Base-by-base conservation (phyloP, 2,329 filamentous ascomycete genomes). In the Tolypocladium amazonense region DNA sequence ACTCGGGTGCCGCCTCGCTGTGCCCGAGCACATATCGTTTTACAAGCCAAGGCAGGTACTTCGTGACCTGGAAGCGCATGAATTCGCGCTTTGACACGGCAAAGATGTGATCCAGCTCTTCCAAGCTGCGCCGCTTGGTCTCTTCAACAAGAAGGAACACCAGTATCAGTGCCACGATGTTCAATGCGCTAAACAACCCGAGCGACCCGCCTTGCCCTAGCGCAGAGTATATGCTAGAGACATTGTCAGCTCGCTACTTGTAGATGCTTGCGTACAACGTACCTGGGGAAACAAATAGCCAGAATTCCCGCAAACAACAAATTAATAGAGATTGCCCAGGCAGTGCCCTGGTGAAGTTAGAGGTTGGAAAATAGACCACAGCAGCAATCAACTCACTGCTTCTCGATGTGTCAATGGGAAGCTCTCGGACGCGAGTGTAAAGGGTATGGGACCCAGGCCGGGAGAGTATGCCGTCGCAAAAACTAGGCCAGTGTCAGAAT, bases 371-470 rank as follows among this genome's bases (percentile, higher is more conserved):
- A 6, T 18, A 11, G 2, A 14, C 23, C 9, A 6, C 4, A 8
- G 50, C 35, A 50, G 15, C 12, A 11, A 58, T 50, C 35, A 11
- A 59, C 67, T 56, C 65, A 70, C 70, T 8, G 77, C 73, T 65
- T 81, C 79, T 61, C 79, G 72, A 61, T 81, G 76, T 5, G 76
- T 77, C 1, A 80, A 66, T 0, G 79, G 78, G 60, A 81, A 81
- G 56, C 76, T 77, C 63, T 81, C 79, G 4, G 78, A 78, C 15
- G 78, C 79, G 23, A 81, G 70, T 2, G 77, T 81, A 56, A 80
- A 81, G 0, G 78, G 76, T 14, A 80, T 79, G 0, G 79, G 79
- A 0, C 78, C 78, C 61, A 72, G 54, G 12, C 67, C 68, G 8
- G 77, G 77, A 1, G 75, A 76, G 62, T 79, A 79, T 1, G 70